These are phyloP conservation scores for Neurospora sublineolata DNA, from an alignment of 495 filamentous ascomycete species.

Conservation along the genomic window DNA sequence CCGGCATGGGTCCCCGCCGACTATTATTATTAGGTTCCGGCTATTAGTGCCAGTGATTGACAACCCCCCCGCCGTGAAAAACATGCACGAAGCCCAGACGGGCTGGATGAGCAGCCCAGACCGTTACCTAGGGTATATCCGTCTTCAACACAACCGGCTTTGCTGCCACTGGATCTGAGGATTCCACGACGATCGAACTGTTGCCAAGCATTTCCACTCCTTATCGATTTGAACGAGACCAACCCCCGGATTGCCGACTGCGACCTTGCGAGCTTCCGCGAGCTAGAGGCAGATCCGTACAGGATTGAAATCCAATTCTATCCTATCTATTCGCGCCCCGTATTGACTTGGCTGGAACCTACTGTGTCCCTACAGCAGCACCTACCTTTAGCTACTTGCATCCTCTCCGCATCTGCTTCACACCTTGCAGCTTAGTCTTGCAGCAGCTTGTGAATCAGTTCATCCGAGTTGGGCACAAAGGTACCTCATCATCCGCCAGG, in stretches of 20 bases:
- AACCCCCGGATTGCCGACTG: neutral
- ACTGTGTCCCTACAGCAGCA: neutral
- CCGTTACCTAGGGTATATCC: neutral
- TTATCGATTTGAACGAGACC: constrained; percentile 5
- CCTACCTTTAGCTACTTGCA: neutral
- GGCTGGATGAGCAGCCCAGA: neutral
- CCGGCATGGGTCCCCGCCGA: neutral
- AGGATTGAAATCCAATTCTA: neutral
- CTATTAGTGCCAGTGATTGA: neutral
- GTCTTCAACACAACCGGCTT: neutral
- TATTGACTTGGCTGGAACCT: neutral
- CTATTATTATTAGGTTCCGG: neutral
- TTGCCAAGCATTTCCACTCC: constrained; percentile 5
- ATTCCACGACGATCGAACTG: constrained; percentile 9
- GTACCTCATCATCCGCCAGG: neutral
- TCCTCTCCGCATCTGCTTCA: neutral
- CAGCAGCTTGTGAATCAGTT: neutral
- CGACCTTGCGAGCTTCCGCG: neutral
- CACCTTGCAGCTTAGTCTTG: neutral
- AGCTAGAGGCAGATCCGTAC: neutral
- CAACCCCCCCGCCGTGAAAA: neutral
- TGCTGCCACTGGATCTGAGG: constrained; percentile 3
- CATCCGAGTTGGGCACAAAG: neutral
- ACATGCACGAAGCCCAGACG: neutral
- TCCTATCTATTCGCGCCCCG: neutral